A percentile compares a stretch with the other conserved stretches of the same genome.
These are phyloP conservation scores for Zea luxurians DNA, from an alignment of 176 grass and related monocot species.

Conservation along the genomic window DNA sequence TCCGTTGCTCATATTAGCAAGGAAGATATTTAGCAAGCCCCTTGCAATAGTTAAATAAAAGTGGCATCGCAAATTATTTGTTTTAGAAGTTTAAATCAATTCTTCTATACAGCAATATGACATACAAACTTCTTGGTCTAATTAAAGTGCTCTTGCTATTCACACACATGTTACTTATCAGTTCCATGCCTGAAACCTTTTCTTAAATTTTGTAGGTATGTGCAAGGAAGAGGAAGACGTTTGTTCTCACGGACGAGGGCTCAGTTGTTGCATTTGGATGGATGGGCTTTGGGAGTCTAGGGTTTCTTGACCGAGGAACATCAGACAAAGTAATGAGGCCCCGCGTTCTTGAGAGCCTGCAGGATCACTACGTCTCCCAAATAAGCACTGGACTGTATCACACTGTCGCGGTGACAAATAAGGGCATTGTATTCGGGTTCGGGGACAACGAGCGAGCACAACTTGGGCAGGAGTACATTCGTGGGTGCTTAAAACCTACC, in stretches of 20 bases:
- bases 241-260: slow-evolving; percentile 85
- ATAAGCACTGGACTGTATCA: slow-evolving; percentile 97
- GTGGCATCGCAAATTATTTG: not conserved
- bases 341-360: slow-evolving; percentile 62
- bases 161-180: not conserved
- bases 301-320: slow-evolving; percentile 75
- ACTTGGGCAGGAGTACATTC: slow-evolving; percentile 81
- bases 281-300: slow-evolving; percentile 99
- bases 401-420: slow-evolving; percentile 86
- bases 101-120: slow-evolving; percentile 1
- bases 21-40: not conserved
- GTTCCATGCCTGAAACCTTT: slow-evolving; percentile 15
- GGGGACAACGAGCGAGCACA: slow-evolving; percentile 97
- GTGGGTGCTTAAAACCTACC: slow-evolving; percentile 84
- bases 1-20: slow-evolving; percentile 42
- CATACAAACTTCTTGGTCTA: not conserved
- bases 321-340: slow-evolving; percentile 96
- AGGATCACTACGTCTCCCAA: slow-evolving; percentile 71
- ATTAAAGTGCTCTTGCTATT: slow-evolving; percentile 9
- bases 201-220: slow-evolving; percentile 60
- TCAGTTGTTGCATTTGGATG: slow-evolving; percentile 92
- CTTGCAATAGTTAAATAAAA: not conserved
- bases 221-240: slow-evolving; percentile 96
- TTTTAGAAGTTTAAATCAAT: not conserved
- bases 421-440: slow-evolving; percentile 88